A percentile compares a stretch with the other conserved stretches of the same genome.
phyloP scores from a whole-genome alignment of 345 rosid genomes.

The Dimocarpus longan region DNA sequence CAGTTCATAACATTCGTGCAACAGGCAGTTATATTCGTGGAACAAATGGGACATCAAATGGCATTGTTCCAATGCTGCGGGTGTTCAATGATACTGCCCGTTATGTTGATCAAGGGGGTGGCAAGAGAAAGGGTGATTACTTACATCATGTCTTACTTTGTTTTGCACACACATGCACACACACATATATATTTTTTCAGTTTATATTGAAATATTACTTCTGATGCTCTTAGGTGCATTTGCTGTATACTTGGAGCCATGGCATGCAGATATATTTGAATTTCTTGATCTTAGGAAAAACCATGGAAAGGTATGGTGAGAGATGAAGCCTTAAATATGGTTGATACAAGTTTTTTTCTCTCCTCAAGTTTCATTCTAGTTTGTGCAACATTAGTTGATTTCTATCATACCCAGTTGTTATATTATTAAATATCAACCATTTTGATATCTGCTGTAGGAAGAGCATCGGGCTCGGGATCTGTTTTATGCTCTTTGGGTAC shows the following conservation, averaged over 20 bases:
- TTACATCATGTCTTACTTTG: background rate
- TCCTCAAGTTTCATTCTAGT: background rate
- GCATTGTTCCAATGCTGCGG: conserved; percentile 78
- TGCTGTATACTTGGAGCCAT: conserved; percentile 88
- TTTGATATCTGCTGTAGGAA: conserved; percentile 44
- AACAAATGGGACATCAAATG: conserved; percentile 82
- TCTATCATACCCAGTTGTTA: background rate
- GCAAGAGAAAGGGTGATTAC: conserved; percentile 74
- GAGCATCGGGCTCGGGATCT: conserved; percentile 89
- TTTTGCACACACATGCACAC: no score
- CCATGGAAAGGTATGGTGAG: conserved; percentile 68
- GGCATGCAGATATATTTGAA: conserved; percentile 80
- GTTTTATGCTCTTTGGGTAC: conserved; percentile 87
- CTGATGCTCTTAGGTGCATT: conserved; percentile 60
- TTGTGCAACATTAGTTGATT: background rate
- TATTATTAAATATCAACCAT: background rate
- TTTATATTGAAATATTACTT: background rate
- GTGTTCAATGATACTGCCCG: conserved; percentile 90
- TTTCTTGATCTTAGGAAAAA: conserved; percentile 78
- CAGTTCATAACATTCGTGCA: conserved; percentile 82
- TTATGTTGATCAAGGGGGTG: conserved; percentile 91
- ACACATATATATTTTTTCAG: no score
- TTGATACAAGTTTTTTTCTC: background rate
- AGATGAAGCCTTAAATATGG: background rate
- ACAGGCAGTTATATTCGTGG: conserved; percentile 81